phyloP scores from a whole-genome alignment of 176 grass and related monocot species.

The Saccharum officinarum region DNA sequence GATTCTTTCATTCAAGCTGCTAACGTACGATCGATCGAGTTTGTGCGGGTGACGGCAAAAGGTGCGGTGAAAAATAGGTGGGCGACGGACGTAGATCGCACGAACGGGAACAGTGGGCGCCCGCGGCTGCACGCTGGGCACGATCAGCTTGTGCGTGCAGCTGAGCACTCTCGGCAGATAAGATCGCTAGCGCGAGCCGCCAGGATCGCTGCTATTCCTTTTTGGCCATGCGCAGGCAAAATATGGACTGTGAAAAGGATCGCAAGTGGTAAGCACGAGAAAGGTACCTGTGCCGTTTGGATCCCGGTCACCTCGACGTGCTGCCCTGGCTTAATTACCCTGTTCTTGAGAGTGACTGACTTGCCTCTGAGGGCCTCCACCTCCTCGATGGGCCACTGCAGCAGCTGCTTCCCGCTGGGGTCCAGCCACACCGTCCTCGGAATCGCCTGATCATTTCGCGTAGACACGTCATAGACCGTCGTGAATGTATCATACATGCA shows the following conservation, averaged over 20 bases:
- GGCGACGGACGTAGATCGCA: neutral
- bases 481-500: too few relatives aligned
- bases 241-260: neutral
- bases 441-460: slow-evolving; percentile 40
- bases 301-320: slow-evolving; percentile 60
- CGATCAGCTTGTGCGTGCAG: neutral
- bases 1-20: too few relatives aligned
- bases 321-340: slow-evolving; percentile 35
- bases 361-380: slow-evolving; percentile 51
- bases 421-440: slow-evolving; percentile 78
- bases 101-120: neutral
- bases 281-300: slow-evolving; percentile 52
- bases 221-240: neutral
- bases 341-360: slow-evolving; percentile 30
- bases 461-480: too few relatives aligned
- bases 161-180: neutral
- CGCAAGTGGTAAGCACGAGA: too few relatives aligned
- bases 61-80: neutral
- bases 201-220: neutral
- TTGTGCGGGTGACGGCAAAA: neutral
- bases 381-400: slow-evolving; percentile 90
- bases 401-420: slow-evolving; percentile 54
- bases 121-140: neutral
- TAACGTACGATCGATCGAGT: neutral
- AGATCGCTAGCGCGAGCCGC: too few relatives aligned